A percentile compares a stretch with the other conserved stretches of the same genome.
phyloP scores from a whole-genome alignment of 352 stramenopile species.

The Halophytophthora polymorphica region DNA sequence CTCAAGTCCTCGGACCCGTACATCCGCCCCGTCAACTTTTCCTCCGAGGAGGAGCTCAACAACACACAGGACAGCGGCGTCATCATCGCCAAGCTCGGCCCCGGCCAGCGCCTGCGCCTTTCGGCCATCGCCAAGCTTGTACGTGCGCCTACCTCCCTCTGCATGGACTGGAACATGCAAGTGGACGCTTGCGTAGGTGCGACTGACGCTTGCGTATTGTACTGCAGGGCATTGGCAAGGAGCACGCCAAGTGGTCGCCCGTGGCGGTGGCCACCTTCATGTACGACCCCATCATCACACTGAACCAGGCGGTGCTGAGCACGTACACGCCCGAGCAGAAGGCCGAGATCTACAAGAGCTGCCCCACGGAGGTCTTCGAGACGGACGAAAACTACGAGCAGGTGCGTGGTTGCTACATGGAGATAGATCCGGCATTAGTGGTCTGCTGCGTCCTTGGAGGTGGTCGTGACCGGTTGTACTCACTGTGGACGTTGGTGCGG shows the following conservation, averaged over 20 bases:
- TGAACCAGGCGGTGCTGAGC: constrained; percentile 91
- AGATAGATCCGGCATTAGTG: too few relatives aligned
- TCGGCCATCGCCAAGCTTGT: constrained; percentile 92
- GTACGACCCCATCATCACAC: constrained; percentile 89
- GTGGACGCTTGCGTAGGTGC: neutral
- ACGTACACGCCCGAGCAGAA: constrained; percentile 94
- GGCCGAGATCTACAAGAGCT: constrained; percentile 93
- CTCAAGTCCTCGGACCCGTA: constrained; percentile 85
- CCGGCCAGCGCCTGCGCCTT: constrained; percentile 92
- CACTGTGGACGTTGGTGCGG: constrained; percentile 5
- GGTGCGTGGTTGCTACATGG: too few relatives aligned
- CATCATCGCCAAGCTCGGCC: constrained; percentile 96
- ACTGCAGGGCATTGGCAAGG: constrained; percentile 93
- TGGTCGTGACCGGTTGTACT: neutral
- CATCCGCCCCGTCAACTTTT: constrained; percentile 84
- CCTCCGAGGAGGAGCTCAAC: constrained; percentile 87
- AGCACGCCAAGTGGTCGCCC: constrained; percentile 97
- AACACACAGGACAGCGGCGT: constrained; percentile 95
- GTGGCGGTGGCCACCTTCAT: constrained; percentile 94
- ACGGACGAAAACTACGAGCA: constrained; percentile 90
- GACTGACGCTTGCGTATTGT: neutral
- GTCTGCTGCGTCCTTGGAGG: neutral
- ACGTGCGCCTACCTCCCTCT: constrained; percentile 3
- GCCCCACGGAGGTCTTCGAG: constrained; percentile 93
- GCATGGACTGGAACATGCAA: neutral